These are phyloP conservation scores for Syzygium aqueum DNA, from an alignment of 345 rosid genomes.

Conservation along the genomic window DNA sequence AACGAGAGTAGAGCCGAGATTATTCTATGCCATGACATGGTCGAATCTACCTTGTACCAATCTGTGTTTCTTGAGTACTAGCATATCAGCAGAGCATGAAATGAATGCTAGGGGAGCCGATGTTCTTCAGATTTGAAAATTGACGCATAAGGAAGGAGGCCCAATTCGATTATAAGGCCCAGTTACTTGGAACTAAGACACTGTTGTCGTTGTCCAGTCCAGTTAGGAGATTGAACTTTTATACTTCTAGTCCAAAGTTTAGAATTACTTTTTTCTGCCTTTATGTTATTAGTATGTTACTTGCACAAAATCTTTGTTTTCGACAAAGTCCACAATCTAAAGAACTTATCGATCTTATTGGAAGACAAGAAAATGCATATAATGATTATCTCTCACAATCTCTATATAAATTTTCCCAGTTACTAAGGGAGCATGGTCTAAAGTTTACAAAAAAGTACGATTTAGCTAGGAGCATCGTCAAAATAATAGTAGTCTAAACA, in stretches of 20 bases:
- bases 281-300: no score
- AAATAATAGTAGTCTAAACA: not conserved
- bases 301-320: not conserved
- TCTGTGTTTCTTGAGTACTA: no score
- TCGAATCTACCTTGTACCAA: not conserved
- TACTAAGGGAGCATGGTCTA: not conserved
- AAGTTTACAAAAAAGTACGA: not conserved
- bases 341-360: not conserved
- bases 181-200: not conserved
- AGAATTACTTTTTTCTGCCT: no score
- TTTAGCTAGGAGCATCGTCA: not conserved
- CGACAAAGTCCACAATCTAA: not conserved
- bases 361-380: not conserved
- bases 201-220: no score
- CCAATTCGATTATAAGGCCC: not conserved
- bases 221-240: no score
- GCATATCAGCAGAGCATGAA: no score
- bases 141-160: no score
- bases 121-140: no score
- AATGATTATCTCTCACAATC: not conserved
- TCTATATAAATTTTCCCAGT: no score
- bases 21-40: not conserved
- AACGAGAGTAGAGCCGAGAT: not conserved
- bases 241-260: not conserved
- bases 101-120: no score